Base-by-base conservation (phyloP, 371 early-diverging fungal genomes). In the Mucor saturninus region DNA sequence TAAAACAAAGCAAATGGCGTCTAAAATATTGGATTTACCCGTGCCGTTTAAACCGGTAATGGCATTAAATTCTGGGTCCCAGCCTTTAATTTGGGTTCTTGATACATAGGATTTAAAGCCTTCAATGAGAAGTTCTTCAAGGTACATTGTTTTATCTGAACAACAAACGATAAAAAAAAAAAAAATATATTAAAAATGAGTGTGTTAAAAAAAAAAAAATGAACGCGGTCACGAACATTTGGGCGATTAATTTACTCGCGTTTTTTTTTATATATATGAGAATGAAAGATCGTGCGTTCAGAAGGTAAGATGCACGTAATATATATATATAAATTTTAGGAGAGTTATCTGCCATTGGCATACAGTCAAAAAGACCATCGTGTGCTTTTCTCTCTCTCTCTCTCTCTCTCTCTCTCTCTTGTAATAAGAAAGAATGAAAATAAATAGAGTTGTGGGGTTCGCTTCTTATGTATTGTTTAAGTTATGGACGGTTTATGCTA, bases 31-130 rank as follows among this genome's bases (percentile, higher is more conserved):
- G 21, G 98, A 98, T 76, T 99, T 99, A 43, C 99, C 99, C 5
- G 97, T 94, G 28, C 99, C 99, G 75, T 99, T 99, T 40, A 99
- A 85, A 39, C 99, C 99, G 4, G 99, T 99, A 67, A 99, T 98
- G 31, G 99, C 99, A 73, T 98, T 99, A 79, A 99, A 99, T 64
- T 95, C 89, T 4, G 93, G 89, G 77, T 97, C 97, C 96, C 97
- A 98, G 29, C 95, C 95, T 15, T 91, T 87, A 56, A 98, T 96
- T 60, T 95, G 93, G 2, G 97, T 97, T 51, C 98, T 89, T 10
- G 93, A 89, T 2, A 97, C 96, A 75, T 98, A 99, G 1, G 96
- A 95, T 75, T 98, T 98, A 89, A 98, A 98, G 42, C 98, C 98
- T 64, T 98, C 99, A 65, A 98, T 86, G 57, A 98, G 91, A 15